Base-by-base conservation (phyloP, 2,329 filamentous ascomycete species). In the Plectosphaerella cucumerina region DNA sequence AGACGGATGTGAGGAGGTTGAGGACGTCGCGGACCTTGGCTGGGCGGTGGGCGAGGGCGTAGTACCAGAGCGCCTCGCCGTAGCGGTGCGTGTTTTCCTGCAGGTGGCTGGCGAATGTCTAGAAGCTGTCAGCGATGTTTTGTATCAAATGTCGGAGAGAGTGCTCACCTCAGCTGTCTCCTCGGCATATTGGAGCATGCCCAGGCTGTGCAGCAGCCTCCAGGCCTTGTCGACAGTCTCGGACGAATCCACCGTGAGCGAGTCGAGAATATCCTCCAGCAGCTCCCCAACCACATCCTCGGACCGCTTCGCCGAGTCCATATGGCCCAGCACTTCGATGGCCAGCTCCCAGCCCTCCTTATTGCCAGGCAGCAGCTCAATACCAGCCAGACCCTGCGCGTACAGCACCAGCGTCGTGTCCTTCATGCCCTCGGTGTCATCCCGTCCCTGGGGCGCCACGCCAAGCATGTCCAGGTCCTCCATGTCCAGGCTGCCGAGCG, bases 331-430 rank as follows among this genome's bases (percentile, higher is more conserved):
- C 11, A 96, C 81, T 53, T 90, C 84, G 42, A 97, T 84, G 0
- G 91, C 88, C 62, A 97, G 72, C 70, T 97, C 90, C 93, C 93
- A 97, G 9, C 93, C 92, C 59, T 92, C 86, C 35, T 79, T 74
- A 14, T 68, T 62, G 3, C 70, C 60, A 1, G 70, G 70, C 44
- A 84, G 63, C 20, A 76, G 71, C 49, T 78, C 74, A 54, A 77
- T 76, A 53, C 76, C 77, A 31, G 86, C 76, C 18, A 93, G 66
- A 21, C 80, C 77, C 47, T 85, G 78, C 0, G 93, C 88, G 66
- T 96, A 97, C 45, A 82, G 73, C 6, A 86, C 79, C 6, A 97
- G 75, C 4, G 93, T 83, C 33, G 87, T 85, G 65, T 97, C 91
- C 64, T 93, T 91, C 55, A 85, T 84, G 8, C 90, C 76, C 53